Conservation (phyloP, 2,329 filamentous ascomycete genomes). For the Zymoseptoria ardabiliae region DNA sequence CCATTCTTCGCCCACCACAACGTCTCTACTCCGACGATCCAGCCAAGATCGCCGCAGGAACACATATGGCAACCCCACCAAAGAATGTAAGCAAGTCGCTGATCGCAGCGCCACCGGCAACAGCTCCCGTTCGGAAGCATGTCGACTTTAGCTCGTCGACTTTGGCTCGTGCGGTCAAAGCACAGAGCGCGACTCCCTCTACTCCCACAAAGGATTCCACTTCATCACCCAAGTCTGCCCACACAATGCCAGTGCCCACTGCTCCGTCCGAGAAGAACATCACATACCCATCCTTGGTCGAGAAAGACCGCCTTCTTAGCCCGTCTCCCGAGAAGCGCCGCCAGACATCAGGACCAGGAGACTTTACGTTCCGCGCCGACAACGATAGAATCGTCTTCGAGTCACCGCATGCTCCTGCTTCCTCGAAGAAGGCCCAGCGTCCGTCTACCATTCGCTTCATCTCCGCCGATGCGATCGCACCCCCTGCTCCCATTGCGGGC, state of each 20-base stretch:
- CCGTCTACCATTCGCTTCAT: conserved; percentile 38
- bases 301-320: conserved; percentile 18
- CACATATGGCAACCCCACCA: conserved; percentile 44
- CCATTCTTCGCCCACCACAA: conserved; percentile 55
- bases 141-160: conserved; percentile 70
- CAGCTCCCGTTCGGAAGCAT: conserved; percentile 59
- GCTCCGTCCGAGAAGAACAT: conserved; percentile 2
- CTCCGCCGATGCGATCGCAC: conserved; percentile 27
- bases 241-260: not conserved
- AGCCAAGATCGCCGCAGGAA: conserved; percentile 52
- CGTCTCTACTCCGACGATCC: conserved; percentile 54
- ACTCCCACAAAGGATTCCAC: conserved; percentile 24
- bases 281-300: not conserved
- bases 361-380: conserved; percentile 45
- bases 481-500: conserved; percentile 14
- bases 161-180: not conserved
- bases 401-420: conserved; percentile 26
- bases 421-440: conserved; percentile 26
- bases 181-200: not conserved
- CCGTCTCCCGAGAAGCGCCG: conserved; percentile 29
- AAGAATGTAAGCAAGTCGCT: conserved; percentile 30
- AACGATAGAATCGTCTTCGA: conserved; percentile 38
- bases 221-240: conserved; percentile 18
- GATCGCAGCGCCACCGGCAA: conserved; percentile 45
- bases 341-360: conserved; percentile 31